Evolutionary conservation across 495 filamentous ascomycete species (phyloP), one percentile per base, ranked within the genome.

Genomic region (Aspergillus cavernicola): DNA sequence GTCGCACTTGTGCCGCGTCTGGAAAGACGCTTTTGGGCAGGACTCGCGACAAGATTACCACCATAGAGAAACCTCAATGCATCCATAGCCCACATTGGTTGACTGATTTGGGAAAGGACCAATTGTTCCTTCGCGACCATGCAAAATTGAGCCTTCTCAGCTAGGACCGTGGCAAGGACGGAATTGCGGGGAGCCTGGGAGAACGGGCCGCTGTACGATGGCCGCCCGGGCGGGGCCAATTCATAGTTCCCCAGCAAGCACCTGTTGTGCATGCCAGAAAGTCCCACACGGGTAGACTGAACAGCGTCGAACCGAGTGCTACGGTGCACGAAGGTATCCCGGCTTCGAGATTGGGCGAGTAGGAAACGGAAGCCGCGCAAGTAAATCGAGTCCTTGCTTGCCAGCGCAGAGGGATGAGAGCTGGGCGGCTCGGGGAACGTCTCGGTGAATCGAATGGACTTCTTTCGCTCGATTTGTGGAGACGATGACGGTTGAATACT

Each of bases 261-360:
- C 64, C 86, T 83, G 55, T 81, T 75, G 60, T 91, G 86, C 44
- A 75, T 65, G 44, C 81, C 76, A 32, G 77, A 74, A 57, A 88
- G 71, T 18, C 78, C 81, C 15, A 91, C 78, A 10, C 93, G 86
- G 55, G 85, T 80, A 18, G 92, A 81, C 64, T 96, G 91, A 11
- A 97, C 72, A 15, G 92, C 91, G 63, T 97, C 93, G 47, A 90
- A 93, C 41, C 93, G 85, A 24, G 87, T 81, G 55, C 87, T 83
- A 4, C 88, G 85, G 64, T 96, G 87, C 52, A 90, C 76, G 60
- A 95, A 95, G 11, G 84, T 81, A 66, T 97, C 93, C n/a, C 64
- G 70, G 44, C 75, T 71, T 50, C 73, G 78, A 22, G 79, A 80
- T 36, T 74, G 75, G 28, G 82, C 76, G 38, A 81, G 70, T 38